A percentile compares a stretch with the other conserved stretches of the same genome.
These are phyloP conservation scores for Fusarium coffeatum DNA, from an alignment of 2,329 filamentous ascomycete genomes.

Conservation along the genomic window DNA sequence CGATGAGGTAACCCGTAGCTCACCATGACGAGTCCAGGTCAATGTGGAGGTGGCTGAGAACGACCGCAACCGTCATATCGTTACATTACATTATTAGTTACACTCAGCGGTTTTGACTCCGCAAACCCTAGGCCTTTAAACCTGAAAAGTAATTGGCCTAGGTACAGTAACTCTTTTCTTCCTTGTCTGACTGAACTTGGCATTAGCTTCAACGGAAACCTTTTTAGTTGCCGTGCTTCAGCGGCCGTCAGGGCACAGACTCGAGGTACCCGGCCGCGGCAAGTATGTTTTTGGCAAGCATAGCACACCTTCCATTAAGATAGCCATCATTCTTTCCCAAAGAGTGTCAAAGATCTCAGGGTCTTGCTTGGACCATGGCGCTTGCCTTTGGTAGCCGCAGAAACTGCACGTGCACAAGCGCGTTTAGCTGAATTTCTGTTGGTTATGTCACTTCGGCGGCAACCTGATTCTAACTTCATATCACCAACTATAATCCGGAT, in stretches of 20 bases:
- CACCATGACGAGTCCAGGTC: background rate
- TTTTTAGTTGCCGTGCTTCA: slow-evolving; percentile 19
- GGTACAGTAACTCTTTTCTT: background rate
- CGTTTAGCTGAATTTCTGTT: slow-evolving; percentile 19
- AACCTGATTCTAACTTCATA: slow-evolving; percentile 25
- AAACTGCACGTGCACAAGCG: slow-evolving; percentile 29
- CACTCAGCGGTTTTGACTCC: background rate
- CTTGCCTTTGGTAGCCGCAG: slow-evolving; percentile 29
- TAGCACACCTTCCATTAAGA: slow-evolving; percentile 1
- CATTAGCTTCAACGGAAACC: slow-evolving; percentile 12
- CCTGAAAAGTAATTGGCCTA: background rate
- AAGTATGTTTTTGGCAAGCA: slow-evolving; percentile 39
- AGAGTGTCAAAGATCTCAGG: slow-evolving; percentile 14
- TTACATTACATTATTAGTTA: background rate
- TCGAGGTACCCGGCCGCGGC: slow-evolving; percentile 37
- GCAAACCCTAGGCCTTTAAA: background rate
- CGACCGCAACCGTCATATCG: background rate
- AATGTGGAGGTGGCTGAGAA: background rate
- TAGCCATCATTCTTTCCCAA: slow-evolving; percentile 9
- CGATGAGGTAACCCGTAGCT: background rate
- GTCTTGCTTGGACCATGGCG: slow-evolving; percentile 11
- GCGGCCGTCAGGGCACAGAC: background rate
- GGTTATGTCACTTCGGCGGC: slow-evolving; percentile 5
- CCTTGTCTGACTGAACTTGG: slow-evolving; percentile 2
- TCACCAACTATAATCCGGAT: slow-evolving; percentile 1